Evolutionary conservation across 148 eudicot genomes (phyloP).

Genomic region (Amaranthus cruentus): DNA sequence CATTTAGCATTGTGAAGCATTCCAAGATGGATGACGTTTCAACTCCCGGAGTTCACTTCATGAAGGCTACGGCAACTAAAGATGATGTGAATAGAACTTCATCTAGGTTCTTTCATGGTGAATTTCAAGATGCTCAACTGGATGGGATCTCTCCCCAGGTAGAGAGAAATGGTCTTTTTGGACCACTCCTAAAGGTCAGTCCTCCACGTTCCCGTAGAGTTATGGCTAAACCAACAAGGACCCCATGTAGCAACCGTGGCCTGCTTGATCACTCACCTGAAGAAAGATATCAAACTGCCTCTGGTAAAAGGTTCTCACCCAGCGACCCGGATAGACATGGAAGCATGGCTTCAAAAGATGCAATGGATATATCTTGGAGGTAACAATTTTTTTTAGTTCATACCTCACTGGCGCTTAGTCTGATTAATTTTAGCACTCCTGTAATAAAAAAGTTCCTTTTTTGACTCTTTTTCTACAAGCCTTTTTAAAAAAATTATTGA

Average conservation of each 20-base stretch:
- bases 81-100: conserved; percentile 45
- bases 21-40: conserved; percentile 37
- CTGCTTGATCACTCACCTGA: conserved; percentile 36
- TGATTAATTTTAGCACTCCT: too few relatives aligned
- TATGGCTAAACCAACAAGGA: conserved; percentile 39
- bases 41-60: conserved; percentile 29
- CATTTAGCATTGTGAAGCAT: conserved; percentile 30
- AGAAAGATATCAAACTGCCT: conserved; percentile 29
- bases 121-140: conserved; percentile 32
- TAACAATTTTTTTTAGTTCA: conserved; percentile 12
- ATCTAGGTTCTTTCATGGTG: conserved; percentile 37
- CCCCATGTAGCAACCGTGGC: conserved; percentile 31
- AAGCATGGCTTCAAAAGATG: conserved; percentile 33
- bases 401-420: not conserved
- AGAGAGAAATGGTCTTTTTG: conserved; percentile 36
- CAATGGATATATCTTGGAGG: conserved; percentile 78
- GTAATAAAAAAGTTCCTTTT: too few relatives aligned
- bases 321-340: conserved; percentile 31
- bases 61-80: conserved; percentile 30
- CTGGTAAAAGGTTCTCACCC: conserved; percentile 34
- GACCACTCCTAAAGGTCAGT: conserved; percentile 32
- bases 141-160: conserved; percentile 34
- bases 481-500: too few relatives aligned
- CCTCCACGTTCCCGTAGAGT: conserved; percentile 42
- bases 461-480: too few relatives aligned